Base-by-base conservation (phyloP, 169 alveolate species). In the Cystoisospora suis region DNA sequence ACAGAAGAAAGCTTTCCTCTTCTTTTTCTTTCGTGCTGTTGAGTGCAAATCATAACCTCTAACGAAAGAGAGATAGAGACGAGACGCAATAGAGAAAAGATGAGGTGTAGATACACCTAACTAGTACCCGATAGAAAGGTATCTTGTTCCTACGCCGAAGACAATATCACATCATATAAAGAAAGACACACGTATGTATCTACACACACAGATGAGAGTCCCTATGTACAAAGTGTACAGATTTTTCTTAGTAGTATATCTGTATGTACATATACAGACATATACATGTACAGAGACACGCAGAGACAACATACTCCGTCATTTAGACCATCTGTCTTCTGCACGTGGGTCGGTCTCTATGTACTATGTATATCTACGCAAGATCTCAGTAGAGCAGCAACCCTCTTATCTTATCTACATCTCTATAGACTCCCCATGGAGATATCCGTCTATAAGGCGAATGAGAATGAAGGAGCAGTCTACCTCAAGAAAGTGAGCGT, bases 401-500 rank as follows among this genome's bases (percentile, higher is more conserved):
- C n/a, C n/a, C n/a, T n/a, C n/a, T n/a, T n/a, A n/a, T n/a, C 29
- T n/a, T 27, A 12, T 29, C 38, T 5, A 7, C 61, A 27, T 5
- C 23, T 53, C 65, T 53, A 53, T 53, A 53, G 65, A 53, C 7
- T 29, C n/a, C n/a, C n/a, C 77, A 61, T 15, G 29, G 77, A 61
- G 34, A 61, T 38, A n/a, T 29, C 77, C 9, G 36, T 6, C 12
- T 20, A 34, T 32, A 46, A 4, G 45, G n/a, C n/a, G n/a, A n/a
- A n/a, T n/a, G n/a, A n/a, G n/a, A n/a, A n/a, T n/a, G n/a, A n/a
- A n/a, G n/a, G n/a, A n/a, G n/a, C n/a, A n/a, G n/a, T n/a, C n/a
- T 0, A 94, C 94, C 89, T 95, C 96, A 42, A 94, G 93, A 86
- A 87, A 93, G 49, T 49, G 92, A 27, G 96, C 96, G 87, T 86